Base-by-base conservation (phyloP, 495 filamentous ascomycete genomes). In the Mycothermus thermophilus region DNA sequence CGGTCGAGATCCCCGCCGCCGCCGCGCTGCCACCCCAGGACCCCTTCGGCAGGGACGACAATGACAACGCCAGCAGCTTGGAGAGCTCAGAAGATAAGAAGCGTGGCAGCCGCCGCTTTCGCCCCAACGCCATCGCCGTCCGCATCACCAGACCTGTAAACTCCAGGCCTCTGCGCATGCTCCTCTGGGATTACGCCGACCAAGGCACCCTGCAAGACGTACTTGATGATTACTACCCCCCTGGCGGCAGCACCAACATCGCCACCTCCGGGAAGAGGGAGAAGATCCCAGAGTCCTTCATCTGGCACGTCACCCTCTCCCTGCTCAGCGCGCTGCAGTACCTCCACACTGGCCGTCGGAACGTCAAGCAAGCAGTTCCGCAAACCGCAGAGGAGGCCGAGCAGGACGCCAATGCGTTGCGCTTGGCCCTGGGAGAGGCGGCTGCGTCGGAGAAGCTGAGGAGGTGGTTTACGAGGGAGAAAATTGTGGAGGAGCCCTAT, bases 231-330 rank as follows among this genome's bases (percentile, higher is more conserved):
- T 35, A 10, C 4, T 23, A 17, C 12, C 13, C 3, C n/a, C 12
- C 6, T 11, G 22, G 11, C 6, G 22, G 11, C 22, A 6, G 22
- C 22, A 25, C 22, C 22, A 6, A 21, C 13, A 33, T 5, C 8
- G 31, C 10, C 11, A 33, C n/a, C n/a, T n/a, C n/a, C n/a, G n/a
- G n/a, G n/a, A n/a, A n/a, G n/a, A n/a, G n/a, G n/a, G n/a, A n/a
- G 39, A 65, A 25, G 43, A 41, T 65, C 9, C 62, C 62, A 5
- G 63, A 67, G 38, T 47, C 51, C 3, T 32, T 67, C 3, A 53
- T 59, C 22, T 67, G 63, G 63, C 62, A 67, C 35, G 59, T 67
- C 7, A 48, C 52, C 15, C 32, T 51, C n/a, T 54, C 53, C 8
- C 16, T 64, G 33, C 30, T 65, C 8, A 43, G 46, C 14, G 62